Base-by-base conservation (phyloP, 331 rosid genomes). In the Pyrus hybrid region DNA sequence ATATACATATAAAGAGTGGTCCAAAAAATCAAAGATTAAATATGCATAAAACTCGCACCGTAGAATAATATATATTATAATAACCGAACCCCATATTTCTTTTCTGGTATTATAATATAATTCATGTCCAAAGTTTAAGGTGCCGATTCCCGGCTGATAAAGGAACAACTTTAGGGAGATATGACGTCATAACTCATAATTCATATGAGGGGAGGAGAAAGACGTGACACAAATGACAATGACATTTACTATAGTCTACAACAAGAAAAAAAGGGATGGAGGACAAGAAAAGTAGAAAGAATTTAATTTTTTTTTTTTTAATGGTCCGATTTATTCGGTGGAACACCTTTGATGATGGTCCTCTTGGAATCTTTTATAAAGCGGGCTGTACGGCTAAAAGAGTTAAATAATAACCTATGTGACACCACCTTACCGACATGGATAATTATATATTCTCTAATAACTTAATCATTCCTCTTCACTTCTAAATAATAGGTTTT, bases 301-400 rank as follows among this genome's bases (percentile, higher is more conserved):
- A 73, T 14, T 71, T n/a, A n/a, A n/a, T 57, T 9, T 6, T 54
- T 17, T 61, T 8, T 56, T 68, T 62, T 37, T 58, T 18, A 58
- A 72, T 60, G 70, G 53, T 30, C 66, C 56, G 25, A 54, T 47
- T 45, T 63, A 10, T 79, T 71, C 79, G 7, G 80, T 83, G 86
- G 81, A 64, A 74, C 72, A n/a, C 62, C 41, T 70, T 32, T 30
- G 10, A 63, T 20, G 18, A 56, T 73, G 84, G 87, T 77, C 82
- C 80, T 23, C 74, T 20, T 8, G 30, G 82, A 80, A 83, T 77
- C 87, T 77, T 54, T 49, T 63, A 35, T 12, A 26, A 33, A 60
- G 64, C 9, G 67, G 45, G 58, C 7, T 61, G 43, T 41, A 6
- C 37, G 8, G 43, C 2, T 3, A 5, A 30, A 5, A 18, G 3